phyloP scores from a whole-genome alignment of 768 basidiomycete species.

The Leucocoprinus leucothites region DNA sequence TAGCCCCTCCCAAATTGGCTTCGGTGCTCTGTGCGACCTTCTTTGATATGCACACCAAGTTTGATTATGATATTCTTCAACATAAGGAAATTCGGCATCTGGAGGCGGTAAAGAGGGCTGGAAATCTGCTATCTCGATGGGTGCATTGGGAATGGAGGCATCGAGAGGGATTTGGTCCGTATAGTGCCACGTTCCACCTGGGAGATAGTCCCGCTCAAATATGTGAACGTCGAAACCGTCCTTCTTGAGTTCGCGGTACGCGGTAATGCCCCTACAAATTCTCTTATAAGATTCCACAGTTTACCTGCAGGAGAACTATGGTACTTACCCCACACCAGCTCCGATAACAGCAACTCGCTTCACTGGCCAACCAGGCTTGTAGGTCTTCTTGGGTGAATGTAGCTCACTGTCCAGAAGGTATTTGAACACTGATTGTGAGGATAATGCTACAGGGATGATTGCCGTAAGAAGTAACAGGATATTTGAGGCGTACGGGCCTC shows the following conservation, averaged over 20 bases:
- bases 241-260: slow-evolving; percentile 31
- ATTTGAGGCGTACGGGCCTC: too few relatives aligned
- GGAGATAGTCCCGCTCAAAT: slow-evolving; percentile 35
- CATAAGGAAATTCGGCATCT: slow-evolving; percentile 25
- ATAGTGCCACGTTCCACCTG: slow-evolving; percentile 43
- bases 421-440: too few relatives aligned
- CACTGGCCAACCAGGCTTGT: slow-evolving; percentile 36
- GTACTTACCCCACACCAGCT: slow-evolving; percentile 37
- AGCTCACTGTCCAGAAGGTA: too few relatives aligned
- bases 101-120: slow-evolving; percentile 32
- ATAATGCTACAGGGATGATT: too few relatives aligned
- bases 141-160: slow-evolving; percentile 34
- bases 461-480: too few relatives aligned
- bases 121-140: slow-evolving; percentile 30
- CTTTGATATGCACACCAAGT: slow-evolving; percentile 18
- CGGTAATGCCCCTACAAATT: slow-evolving; percentile 32
- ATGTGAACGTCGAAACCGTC: slow-evolving; percentile 34
- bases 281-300: too few relatives aligned
- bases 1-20: slow-evolving; percentile 33
- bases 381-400: too few relatives aligned
- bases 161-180: slow-evolving; percentile 33
- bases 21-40: slow-evolving; percentile 33
- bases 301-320: too few relatives aligned
- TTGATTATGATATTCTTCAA: slow-evolving; percentile 21
- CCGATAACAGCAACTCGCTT: slow-evolving; percentile 37